Base-by-base conservation (phyloP, 208 protist genomes). In the Crithidia brevicula region DNA sequence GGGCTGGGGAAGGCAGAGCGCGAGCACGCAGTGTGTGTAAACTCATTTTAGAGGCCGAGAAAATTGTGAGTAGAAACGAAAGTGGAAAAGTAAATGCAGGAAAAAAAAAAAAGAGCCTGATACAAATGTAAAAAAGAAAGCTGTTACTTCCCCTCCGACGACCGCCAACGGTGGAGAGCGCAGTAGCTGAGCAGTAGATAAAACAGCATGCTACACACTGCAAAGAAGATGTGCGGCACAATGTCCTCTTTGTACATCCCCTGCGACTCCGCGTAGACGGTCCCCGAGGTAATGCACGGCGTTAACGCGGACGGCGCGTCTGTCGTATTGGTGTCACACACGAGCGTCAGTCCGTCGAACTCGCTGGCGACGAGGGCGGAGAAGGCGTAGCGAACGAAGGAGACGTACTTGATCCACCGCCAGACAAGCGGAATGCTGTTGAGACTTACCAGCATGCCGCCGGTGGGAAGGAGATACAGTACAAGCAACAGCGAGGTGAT, bases 341-440 rank as follows among this genome's bases (percentile, higher is more conserved):
- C 59, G 22, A 91, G 62, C 10, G 36, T 50, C 23, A 91, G 66
- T 13, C 83, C 86, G 23, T 83, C 74, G 43, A 96, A 91, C 64
- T 96, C 88, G 68, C 91, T 94, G 10, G 85, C 66, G 25, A 91
- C 85, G 9, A 90, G 25, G 7, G 64, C 79, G 3, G 67, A 72
- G 51, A 92, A 85, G 30, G 72, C 79, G 65, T 86, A 94, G 33
- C 88, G 82, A 10, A 85, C 74, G 52, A 91, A 90, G 38, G 85
- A 91, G 28, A 91, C 58, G 58, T 91, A 83, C 58, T 90, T 88
- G 42, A 94, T 79, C 88, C 88, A 94, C 4, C 76, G 65, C 88
- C 85, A 94, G 49, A 83, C 22, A 1, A 86, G 20, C 13, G 81
- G 81, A 22, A 94, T 74, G 38, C 66, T 81, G 25, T 84, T 74